A percentile compares a stretch with the other conserved stretches of the same genome.
These are phyloP conservation scores for Xylogone sp. DNA, from an alignment of 2,329 filamentous ascomycete genomes.

Conservation along the genomic window DNA sequence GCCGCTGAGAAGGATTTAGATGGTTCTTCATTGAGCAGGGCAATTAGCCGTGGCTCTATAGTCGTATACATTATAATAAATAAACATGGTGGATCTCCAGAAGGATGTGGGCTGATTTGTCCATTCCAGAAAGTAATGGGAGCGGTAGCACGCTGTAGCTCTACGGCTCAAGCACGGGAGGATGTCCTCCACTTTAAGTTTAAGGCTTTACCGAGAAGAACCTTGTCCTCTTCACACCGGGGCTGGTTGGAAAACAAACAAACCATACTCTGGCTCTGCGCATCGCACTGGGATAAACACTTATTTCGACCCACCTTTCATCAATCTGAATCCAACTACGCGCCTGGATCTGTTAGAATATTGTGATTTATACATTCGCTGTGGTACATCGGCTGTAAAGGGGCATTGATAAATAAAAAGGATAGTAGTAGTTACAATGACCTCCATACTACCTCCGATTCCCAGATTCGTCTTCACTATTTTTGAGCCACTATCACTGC, in stretches of 20 bases:
- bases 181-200: not conserved
- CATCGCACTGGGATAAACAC: too few relatives aligned
- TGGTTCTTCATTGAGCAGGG: constrained; percentile 56
- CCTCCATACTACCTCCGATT: constrained; percentile 57
- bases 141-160: too few relatives aligned
- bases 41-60: constrained; percentile 65
- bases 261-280: too few relatives aligned
- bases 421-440: constrained; percentile 37
- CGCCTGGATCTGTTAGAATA: too few relatives aligned
- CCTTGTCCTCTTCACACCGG: not conserved
- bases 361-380: too few relatives aligned
- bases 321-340: too few relatives aligned
- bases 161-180: too few relatives aligned
- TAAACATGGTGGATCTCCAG: not conserved
- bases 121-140: too few relatives aligned
- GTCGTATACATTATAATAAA: constrained; percentile 33
- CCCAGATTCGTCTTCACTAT: constrained; percentile 65
- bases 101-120: not conserved
- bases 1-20: constrained; percentile 26
- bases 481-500: constrained; percentile 46
- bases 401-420: too few relatives aligned
- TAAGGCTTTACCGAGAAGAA: not conserved
- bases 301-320: too few relatives aligned
- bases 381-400: too few relatives aligned
- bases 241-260: not conserved